These are phyloP conservation scores for Inga leiocalycina DNA, from an alignment of 306 rosid genomes.

Conservation along the genomic window DNA sequence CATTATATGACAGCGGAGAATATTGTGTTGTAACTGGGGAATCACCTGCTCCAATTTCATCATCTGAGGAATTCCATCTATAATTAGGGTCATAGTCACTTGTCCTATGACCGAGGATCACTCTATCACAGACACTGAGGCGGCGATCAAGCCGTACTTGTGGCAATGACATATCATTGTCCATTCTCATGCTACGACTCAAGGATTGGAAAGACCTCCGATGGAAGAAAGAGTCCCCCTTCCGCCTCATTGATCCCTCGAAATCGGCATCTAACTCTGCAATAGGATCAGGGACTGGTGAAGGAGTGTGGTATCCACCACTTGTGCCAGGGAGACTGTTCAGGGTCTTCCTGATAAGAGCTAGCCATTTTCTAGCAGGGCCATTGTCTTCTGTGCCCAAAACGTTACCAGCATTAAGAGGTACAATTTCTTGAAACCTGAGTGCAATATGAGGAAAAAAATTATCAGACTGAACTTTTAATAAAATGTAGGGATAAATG, in stretches of 20 bases:
- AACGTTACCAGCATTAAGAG: conserved; percentile 98
- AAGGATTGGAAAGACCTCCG: conserved; percentile 92
- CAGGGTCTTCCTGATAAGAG: conserved; percentile 83
- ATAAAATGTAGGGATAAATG: conserved; percentile 4
- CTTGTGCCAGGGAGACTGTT: conserved; percentile 89
- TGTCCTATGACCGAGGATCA: conserved; percentile 68
- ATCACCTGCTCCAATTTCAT: conserved; percentile 74
- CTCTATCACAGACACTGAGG: conserved; percentile 80
- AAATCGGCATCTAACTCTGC: conserved; percentile 87
- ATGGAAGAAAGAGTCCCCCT: conserved; percentile 80
- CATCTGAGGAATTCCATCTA: conserved; percentile 90
- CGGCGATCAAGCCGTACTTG: conserved; percentile 84
- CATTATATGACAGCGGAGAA: conserved; percentile 68
- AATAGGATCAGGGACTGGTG: conserved; percentile 88
- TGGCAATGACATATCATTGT: conserved; percentile 66
- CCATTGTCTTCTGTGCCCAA: conserved; percentile 98
- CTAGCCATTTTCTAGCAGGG: conserved; percentile 96
- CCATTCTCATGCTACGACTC: conserved; percentile 97
- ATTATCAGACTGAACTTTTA: conserved; percentile 25
- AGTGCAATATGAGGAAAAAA: conserved; percentile 24
- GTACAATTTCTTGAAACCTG: conserved; percentile 99
- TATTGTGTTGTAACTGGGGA: conserved; percentile 61
- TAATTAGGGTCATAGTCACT: conserved; percentile 81
- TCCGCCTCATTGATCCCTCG: conserved; percentile 86
- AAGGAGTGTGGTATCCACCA: conserved; percentile 74